Evolutionary conservation across 768 basidiomycete genomes (phyloP).

Genomic region (Suillus sp.): DNA sequence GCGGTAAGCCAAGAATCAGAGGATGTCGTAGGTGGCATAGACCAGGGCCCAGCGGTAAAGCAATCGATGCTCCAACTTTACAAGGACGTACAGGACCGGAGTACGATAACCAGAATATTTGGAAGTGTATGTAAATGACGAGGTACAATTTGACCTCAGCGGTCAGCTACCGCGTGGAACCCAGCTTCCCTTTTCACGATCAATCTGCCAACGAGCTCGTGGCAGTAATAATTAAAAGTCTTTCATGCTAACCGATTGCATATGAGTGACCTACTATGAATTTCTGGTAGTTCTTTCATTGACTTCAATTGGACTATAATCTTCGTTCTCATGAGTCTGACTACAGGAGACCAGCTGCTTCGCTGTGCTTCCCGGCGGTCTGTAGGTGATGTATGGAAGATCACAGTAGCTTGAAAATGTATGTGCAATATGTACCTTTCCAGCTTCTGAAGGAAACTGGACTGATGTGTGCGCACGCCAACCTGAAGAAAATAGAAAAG

Average conservation of each 20-base stretch:
- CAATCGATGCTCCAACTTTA: conserved; percentile 5
- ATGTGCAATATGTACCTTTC: background rate
- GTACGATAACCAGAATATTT: background rate
- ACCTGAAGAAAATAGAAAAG: background rate
- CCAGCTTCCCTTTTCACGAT: background rate
- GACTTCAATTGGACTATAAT: background rate
- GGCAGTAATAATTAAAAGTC: background rate
- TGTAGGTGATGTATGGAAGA: background rate
- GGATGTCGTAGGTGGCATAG: conserved; percentile 76
- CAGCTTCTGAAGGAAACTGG: background rate
- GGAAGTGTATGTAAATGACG: background rate
- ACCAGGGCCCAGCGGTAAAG: conserved; percentile 17
- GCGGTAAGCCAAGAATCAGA: conserved; percentile 75
- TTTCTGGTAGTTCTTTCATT: background rate
- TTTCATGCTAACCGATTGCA: background rate
- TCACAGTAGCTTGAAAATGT: no score
- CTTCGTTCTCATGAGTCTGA: background rate
- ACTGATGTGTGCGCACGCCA: background rate
- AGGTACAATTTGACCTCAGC: background rate
- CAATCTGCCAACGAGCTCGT: background rate
- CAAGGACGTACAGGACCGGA: background rate
- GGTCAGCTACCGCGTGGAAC: background rate
- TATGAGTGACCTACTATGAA: background rate
- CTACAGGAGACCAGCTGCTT: background rate
- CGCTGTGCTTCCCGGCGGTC: background rate